Conservation (phyloP, 2,329 filamentous ascomycete genomes). For the Colletotrichum sp. region DNA sequence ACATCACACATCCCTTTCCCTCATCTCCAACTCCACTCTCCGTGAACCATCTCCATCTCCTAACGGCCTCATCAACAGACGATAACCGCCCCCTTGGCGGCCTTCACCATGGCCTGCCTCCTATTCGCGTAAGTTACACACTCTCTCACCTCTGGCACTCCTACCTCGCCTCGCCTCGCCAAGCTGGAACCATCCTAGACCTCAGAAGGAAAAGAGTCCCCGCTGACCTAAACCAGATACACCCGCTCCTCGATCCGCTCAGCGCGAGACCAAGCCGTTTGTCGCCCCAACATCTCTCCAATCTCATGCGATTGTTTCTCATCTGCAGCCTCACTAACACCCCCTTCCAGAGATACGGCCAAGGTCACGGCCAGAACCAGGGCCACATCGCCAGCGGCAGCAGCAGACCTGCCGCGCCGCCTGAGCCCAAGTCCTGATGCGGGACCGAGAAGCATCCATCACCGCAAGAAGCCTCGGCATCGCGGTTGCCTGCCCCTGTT, state of each 20-base stretch:
- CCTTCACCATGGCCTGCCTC: constrained; percentile 59
- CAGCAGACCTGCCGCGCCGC: neutral
- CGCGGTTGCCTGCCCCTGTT: neutral
- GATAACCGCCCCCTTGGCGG: constrained; percentile 55
- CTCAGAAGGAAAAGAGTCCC: neutral
- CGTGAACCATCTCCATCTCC: neutral
- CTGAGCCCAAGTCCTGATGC: neutral
- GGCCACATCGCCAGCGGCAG: neutral
- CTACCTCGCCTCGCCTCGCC: neutral
- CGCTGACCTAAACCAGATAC: constrained; percentile 31
- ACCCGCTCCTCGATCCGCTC: constrained; percentile 46
- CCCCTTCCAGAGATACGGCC: neutral
- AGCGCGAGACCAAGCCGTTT: constrained; percentile 38
- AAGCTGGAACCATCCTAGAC: neutral
- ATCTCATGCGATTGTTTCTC: neutral
- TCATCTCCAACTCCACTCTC: neutral
- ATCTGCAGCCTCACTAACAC: neutral
- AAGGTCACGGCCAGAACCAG: neutral
- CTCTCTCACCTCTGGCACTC: neutral
- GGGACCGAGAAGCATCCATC: neutral
- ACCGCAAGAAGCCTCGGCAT: neutral
- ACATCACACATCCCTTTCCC: neutral
- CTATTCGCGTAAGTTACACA: constrained; percentile 46
- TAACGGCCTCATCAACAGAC: constrained; percentile 32
- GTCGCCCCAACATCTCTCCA: neutral